Evolutionary conservation across 345 rosid species (phyloP).

Genomic region (Melaleuca quinquenervia): DNA sequence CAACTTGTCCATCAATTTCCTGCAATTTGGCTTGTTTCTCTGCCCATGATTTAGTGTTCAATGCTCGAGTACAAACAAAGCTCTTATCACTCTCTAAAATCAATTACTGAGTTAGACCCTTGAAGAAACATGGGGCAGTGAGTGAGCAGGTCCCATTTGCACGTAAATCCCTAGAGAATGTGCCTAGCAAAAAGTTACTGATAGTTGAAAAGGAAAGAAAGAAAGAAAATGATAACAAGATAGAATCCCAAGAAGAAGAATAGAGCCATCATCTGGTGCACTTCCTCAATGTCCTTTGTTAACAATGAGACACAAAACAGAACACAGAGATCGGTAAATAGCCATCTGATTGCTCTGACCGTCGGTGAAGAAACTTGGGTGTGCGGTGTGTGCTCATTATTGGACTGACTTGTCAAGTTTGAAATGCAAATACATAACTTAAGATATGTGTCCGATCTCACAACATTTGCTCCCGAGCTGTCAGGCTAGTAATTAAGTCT

Average conservation of each 20-base stretch:
- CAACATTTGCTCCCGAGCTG: neutral
- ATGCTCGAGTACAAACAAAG: slow-evolving; percentile 9
- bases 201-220: neutral
- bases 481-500: slow-evolving; percentile 12
- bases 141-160: neutral
- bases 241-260: neutral
- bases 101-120: neutral
- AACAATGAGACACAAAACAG: slow-evolving; percentile 6
- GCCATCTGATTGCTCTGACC: slow-evolving; percentile 5
- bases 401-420: neutral
- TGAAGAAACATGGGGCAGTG: neutral
- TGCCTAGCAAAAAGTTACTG: neutral
- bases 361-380: neutral
- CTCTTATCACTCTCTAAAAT: neutral
- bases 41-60: neutral
- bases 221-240: neutral
- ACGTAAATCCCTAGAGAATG: neutral
- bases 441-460: neutral
- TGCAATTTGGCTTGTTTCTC: neutral
- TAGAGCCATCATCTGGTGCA: neutral
- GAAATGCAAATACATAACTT: neutral
- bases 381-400: neutral
- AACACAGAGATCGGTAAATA: neutral
- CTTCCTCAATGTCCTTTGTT: neutral
- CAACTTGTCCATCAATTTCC: neutral